These are phyloP conservation scores for Aureobasidium sp. DNA, from an alignment of 2,329 filamentous ascomycete genomes.

Conservation along the genomic window DNA sequence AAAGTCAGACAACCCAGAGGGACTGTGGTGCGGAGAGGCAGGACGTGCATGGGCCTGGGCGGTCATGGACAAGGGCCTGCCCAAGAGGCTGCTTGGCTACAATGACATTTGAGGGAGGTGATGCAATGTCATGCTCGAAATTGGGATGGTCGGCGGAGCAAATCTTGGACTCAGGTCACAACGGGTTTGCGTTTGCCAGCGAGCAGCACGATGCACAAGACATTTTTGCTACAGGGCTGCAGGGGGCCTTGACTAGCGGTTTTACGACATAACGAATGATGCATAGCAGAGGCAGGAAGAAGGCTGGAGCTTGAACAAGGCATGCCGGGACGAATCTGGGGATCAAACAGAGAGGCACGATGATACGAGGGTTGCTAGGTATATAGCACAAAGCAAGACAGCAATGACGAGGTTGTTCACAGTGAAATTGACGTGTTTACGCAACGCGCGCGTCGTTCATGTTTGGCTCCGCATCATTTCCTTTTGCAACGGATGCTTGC, in stretches of 20 bases:
- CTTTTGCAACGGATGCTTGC: neutral
- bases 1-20: conserved; percentile 44
- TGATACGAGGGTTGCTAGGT: neutral
- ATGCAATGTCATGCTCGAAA: neutral
- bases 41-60: conserved; percentile 40
- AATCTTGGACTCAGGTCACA: neutral
- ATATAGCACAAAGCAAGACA: conserved; percentile 9
- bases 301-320: conserved; percentile 4
- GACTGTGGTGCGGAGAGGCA: conserved; percentile 41
- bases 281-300: conserved; percentile 5
- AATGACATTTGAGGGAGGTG: conserved; percentile 39
- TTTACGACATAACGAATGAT: conserved; percentile 11
- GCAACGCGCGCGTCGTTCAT: neutral
- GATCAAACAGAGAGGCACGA: neutral
- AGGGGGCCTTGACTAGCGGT: conserved; percentile 8
- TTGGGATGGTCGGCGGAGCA: neutral
- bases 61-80: conserved; percentile 36
- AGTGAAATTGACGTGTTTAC: neutral
- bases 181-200: neutral
- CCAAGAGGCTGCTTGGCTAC: conserved; percentile 43
- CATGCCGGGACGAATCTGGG: neutral
- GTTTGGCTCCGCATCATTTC: conserved; percentile 1
- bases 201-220: neutral
- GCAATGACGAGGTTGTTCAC: neutral
- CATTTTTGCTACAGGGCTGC: neutral